Conservation (phyloP, 768 basidiomycete species). For the Lenzites betulinus region DNA sequence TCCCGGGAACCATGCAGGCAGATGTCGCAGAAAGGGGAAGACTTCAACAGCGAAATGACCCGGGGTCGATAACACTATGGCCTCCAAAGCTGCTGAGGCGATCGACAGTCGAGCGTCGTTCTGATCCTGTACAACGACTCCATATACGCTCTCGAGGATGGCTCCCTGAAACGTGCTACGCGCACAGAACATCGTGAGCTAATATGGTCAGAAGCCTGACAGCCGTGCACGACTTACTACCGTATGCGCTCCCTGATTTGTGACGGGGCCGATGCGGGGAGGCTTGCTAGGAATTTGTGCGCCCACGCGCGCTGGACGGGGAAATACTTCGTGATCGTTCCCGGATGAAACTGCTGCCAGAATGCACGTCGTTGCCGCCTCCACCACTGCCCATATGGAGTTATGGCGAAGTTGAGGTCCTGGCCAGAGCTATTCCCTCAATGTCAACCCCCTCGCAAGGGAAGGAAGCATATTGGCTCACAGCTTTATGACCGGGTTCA, state of each 20-base stretch:
- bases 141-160: conserved; percentile 1
- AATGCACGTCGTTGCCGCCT: conserved; percentile 11
- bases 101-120: not conserved
- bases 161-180: not conserved
- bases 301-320: not conserved
- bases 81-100: not conserved
- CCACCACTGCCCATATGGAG: conserved; percentile 16
- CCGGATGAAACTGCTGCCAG: conserved; percentile 12
- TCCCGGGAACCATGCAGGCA: conserved; percentile 13
- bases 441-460: not conserved
- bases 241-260: not conserved
- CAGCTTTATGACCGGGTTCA: not conserved
- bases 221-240: not conserved
- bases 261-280: not conserved
- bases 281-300: not conserved
- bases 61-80: not conserved
- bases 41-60: not conserved
- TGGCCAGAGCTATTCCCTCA: not conserved
- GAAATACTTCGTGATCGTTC: not conserved
- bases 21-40: conserved; percentile 1
- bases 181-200: too few species aligned
- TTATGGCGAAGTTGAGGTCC: conserved; percentile 3
- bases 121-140: not conserved
- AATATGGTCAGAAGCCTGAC: too few species aligned
- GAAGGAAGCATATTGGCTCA: not conserved